A percentile compares a stretch with the other conserved stretches of the same genome.
These are phyloP conservation scores for Blastobotrys terrestris DNA, from an alignment of 805 yeast species.

Conservation along the genomic window DNA sequence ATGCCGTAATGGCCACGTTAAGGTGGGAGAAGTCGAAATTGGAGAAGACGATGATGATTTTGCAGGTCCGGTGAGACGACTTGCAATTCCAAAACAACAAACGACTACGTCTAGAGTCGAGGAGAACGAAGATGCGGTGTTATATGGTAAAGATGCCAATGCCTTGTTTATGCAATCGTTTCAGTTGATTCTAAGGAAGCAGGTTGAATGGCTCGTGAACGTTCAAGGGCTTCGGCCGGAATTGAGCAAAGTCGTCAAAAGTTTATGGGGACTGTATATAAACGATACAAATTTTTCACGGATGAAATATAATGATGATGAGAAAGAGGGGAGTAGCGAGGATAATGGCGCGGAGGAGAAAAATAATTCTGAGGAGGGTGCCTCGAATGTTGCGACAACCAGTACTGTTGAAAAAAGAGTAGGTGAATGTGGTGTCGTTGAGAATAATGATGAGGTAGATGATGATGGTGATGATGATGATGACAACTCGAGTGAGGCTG, in stretches of 20 bases:
- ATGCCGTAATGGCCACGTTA: constrained; percentile 88
- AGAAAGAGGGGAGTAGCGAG: constrained; percentile 12
- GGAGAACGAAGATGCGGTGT: constrained; percentile 18
- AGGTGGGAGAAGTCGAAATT: constrained; percentile 69
- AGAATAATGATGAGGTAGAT: constrained; percentile 33
- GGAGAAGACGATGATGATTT: constrained; percentile 76
- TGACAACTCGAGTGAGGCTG: constrained; percentile 45
- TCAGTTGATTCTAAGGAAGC: constrained; percentile 47
- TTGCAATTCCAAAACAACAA: constrained; percentile 8
- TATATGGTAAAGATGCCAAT: constrained; percentile 46
- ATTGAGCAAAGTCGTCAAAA: constrained; percentile 19
- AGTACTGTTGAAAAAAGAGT: no score
- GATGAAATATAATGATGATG: constrained; percentile 11
- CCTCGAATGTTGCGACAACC: constrained; percentile 2
- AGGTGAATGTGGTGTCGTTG: constrained; percentile 22
- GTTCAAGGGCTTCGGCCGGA: constrained; percentile 23
- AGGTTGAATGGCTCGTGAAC: constrained; percentile 38
- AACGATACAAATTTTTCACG: constrained; percentile 20
- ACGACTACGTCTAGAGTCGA: constrained; percentile 10
- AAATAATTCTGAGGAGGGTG: constrained; percentile 4
- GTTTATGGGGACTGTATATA: constrained; percentile 19
- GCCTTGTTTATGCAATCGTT: constrained; percentile 40
- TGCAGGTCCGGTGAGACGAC: constrained; percentile 29
- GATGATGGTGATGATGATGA: constrained; percentile 40
- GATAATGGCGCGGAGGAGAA: constrained; percentile 2